Evolutionary conservation across 2,329 filamentous ascomycete genomes (phyloP).

Genomic region (Parascedosporium putredinis): DNA sequence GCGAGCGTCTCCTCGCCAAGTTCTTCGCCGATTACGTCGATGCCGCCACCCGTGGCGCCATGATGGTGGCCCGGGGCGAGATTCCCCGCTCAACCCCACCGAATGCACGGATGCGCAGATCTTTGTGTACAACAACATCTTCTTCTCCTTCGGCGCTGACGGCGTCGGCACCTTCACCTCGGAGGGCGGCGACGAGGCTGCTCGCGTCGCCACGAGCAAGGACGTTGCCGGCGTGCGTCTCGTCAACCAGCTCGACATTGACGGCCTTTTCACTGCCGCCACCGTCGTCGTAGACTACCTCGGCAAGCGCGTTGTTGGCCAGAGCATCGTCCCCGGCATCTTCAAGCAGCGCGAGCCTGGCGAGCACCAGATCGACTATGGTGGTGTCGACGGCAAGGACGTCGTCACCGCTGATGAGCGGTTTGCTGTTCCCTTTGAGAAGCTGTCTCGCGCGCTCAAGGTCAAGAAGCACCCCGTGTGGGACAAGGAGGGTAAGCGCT

Average conservation of each 20-base stretch:
- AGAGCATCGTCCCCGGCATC: slow-evolving; percentile 96
- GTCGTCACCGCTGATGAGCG: slow-evolving; percentile 82
- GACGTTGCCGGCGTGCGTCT: slow-evolving; percentile 89
- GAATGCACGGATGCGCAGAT: slow-evolving; percentile 91
- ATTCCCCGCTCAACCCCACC: slow-evolving; percentile 85
- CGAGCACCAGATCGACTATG: slow-evolving; percentile 98
- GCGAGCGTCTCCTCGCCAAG: slow-evolving; percentile 87
- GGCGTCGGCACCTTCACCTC: slow-evolving; percentile 94
- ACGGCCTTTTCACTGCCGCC: slow-evolving; percentile 86
- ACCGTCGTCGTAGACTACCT: slow-evolving; percentile 96
- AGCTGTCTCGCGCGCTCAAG: slow-evolving; percentile 80
- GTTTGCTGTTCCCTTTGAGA: slow-evolving; percentile 75
- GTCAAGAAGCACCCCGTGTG: slow-evolving; percentile 94
- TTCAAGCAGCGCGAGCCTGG: slow-evolving; percentile 97
- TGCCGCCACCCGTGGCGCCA: slow-evolving; percentile 81
- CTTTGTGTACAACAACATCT: slow-evolving; percentile 99
- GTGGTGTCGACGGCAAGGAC: slow-evolving; percentile 94
- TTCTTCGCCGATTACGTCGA: slow-evolving; percentile 97
- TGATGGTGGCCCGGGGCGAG: slow-evolving; percentile 85
- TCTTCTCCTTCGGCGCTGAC: slow-evolving; percentile 97
- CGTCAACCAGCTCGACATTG: slow-evolving; percentile 94
- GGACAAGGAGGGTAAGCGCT: slow-evolving; percentile 88
- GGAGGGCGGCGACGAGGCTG: slow-evolving; percentile 93
- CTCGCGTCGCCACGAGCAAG: slow-evolving; percentile 90
- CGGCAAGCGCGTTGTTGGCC: slow-evolving; percentile 91